Evolutionary conservation across 139 green algal genomes (phyloP).

Genomic region (Picocystis salinarum): DNA sequence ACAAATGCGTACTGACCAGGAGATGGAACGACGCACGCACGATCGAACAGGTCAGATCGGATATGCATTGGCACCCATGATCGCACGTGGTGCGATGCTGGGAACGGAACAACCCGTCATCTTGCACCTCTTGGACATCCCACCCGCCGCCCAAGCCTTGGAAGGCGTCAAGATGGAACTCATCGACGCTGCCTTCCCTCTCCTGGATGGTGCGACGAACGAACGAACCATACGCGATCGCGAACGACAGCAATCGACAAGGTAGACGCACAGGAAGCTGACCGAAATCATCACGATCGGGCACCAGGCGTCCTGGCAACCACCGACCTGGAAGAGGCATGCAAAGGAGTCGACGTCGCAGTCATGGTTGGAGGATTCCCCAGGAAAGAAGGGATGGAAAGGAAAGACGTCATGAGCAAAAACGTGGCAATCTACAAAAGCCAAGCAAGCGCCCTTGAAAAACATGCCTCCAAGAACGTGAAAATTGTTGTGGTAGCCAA

Average conservation of each 20-base stretch:
- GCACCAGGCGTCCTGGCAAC: constrained; percentile 61
- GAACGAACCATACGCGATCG: too few relatives aligned
- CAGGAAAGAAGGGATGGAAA: constrained; percentile 73
- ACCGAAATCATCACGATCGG: too few relatives aligned
- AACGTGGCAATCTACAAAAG: constrained; percentile 79
- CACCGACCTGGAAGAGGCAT: constrained; percentile 55
- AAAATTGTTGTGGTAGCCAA: constrained; percentile 93
- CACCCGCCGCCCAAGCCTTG: constrained; percentile 50
- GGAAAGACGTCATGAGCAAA: constrained; percentile 84
- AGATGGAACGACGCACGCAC: too few relatives aligned
- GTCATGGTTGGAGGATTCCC: constrained; percentile 83
- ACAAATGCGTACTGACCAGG: too few relatives aligned
- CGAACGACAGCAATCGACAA: too few relatives aligned
- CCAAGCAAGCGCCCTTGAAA: constrained; percentile 57
- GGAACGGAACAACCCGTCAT: constrained; percentile 68
- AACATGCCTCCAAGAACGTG: constrained; percentile 36
- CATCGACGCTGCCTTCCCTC: constrained; percentile 68
- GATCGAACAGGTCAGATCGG: constrained; percentile 86
- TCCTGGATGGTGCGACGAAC: constrained; percentile 59
- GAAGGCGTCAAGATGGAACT: constrained; percentile 87
- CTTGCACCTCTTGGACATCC: constrained; percentile 86
- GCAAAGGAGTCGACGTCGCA: constrained; percentile 67
- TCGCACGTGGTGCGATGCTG: constrained; percentile 58
- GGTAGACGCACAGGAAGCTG: too few relatives aligned
- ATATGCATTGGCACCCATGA: constrained; percentile 69